phyloP scores from a whole-genome alignment of 768 basidiomycete genomes.

The Mycena metata region DNA sequence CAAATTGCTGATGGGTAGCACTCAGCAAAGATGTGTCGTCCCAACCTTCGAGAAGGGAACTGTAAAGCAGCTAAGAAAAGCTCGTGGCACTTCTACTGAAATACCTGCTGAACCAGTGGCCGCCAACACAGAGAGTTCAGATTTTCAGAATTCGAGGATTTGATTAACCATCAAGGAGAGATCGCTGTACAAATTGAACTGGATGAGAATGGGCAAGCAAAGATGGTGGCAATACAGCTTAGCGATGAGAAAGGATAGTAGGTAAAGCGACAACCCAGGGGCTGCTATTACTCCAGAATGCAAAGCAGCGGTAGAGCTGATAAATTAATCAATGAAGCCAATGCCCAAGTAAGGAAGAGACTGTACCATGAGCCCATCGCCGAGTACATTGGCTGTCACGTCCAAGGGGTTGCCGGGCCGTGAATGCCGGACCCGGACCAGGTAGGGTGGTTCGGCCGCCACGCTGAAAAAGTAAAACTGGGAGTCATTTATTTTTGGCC shows the following conservation, averaged over 20 bases:
- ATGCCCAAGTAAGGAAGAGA: background rate
- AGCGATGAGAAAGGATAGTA: background rate
- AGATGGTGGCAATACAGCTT: background rate
- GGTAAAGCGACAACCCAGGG: too few species aligned
- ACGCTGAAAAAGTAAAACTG: too few species aligned
- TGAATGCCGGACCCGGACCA: too few species aligned
- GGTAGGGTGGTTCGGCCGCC: too few species aligned
- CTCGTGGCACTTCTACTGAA: background rate
- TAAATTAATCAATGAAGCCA: background rate
- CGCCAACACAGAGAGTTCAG: background rate
- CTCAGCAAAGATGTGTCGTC: background rate
- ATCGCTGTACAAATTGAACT: slow-evolving; percentile 7
- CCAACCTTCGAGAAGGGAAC: slow-evolving; percentile 10
- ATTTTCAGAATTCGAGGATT: slow-evolving; percentile 12
- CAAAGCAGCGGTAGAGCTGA: slow-evolving; percentile 50
- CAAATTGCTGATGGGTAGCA: too few species aligned
- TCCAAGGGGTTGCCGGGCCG: too few species aligned
- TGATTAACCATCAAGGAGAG: slow-evolving; percentile 14
- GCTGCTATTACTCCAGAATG: slow-evolving; percentile 43
- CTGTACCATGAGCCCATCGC: slow-evolving; percentile 51
- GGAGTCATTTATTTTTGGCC: too few species aligned
- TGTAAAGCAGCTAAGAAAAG: background rate
- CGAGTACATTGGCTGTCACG: slow-evolving; percentile 50
- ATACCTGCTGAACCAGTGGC: background rate
- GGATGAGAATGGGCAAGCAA: background rate